Conservation (phyloP, 805 yeast species). For the Monosporozyma solicola region DNA sequence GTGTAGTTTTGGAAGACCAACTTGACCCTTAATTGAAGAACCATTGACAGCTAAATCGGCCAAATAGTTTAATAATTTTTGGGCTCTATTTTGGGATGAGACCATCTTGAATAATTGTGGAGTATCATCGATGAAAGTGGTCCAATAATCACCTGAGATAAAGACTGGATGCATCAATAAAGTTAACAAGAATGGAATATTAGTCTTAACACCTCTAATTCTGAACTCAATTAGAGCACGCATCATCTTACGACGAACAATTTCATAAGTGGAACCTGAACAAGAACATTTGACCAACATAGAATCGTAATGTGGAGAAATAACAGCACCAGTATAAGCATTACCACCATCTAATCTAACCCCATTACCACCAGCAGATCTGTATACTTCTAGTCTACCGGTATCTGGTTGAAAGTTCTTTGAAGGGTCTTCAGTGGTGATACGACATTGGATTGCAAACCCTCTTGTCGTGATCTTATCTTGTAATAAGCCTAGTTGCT, state of each 20-base stretch:
- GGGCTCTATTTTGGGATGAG: conserved; percentile 93
- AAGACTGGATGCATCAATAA: conserved; percentile 84
- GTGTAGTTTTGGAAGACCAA: conserved; percentile 77
- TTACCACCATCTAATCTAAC: conserved; percentile 98
- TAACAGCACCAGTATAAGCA: conserved; percentile 93
- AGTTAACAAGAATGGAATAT: conserved; percentile 91
- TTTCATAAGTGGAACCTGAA: conserved; percentile 94
- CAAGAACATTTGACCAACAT: conserved; percentile 97
- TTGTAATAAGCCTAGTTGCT: conserved; percentile 85
- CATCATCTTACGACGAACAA: conserved; percentile 95
- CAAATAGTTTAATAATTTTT: conserved; percentile 79
- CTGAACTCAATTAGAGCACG: conserved; percentile 95
- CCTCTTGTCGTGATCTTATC: conserved; percentile 94
- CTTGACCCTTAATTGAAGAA: conserved; percentile 90
- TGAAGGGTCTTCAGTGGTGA: conserved; percentile 95
- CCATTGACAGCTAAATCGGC: conserved; percentile 96
- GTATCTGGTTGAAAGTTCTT: conserved; percentile 98
- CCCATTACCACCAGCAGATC: conserved; percentile 99
- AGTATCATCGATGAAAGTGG: conserved; percentile 96
- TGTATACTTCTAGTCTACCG: conserved; percentile 94
- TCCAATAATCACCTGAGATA: conserved; percentile 86
- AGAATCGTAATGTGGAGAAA: conserved; percentile 95
- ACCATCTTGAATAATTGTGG: conserved; percentile 94
- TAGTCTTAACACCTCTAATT: conserved; percentile 98
- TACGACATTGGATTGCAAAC: conserved; percentile 97